These are phyloP conservation scores for Talaromyces borbonicus DNA, from an alignment of 495 filamentous ascomycete species.

Conservation along the genomic window DNA sequence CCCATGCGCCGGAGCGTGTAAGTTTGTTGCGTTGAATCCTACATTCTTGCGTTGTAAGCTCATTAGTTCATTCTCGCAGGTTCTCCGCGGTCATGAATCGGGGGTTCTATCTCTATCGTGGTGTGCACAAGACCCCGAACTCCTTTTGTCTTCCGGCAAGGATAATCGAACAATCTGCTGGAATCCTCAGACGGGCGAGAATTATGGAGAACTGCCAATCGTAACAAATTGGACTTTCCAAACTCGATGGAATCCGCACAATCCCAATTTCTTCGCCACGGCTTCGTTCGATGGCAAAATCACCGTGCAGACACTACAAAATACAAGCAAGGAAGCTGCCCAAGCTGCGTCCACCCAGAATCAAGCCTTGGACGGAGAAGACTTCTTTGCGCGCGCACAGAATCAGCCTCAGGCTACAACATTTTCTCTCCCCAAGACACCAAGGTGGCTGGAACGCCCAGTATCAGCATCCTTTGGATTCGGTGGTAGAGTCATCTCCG, in stretches of 20 bases:
- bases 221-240: slow-evolving; percentile 99
- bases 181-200: slow-evolving; percentile 85
- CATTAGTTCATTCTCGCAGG: slow-evolving; percentile 26
- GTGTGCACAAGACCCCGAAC: slow-evolving; percentile 84
- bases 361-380: slow-evolving; percentile 76
- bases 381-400: slow-evolving; percentile 93
- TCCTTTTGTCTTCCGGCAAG: slow-evolving; percentile 90
- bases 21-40: slow-evolving; percentile 1
- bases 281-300: slow-evolving; percentile 97
- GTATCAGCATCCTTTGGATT: slow-evolving; percentile 89
- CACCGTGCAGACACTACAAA: slow-evolving; percentile 83
- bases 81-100: slow-evolving; percentile 78
- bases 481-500: slow-evolving; percentile 81
- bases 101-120: slow-evolving; percentile 92
- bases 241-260: slow-evolving; percentile 87
- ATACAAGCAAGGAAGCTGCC: slow-evolving; percentile 51
- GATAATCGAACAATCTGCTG: slow-evolving; percentile 93
- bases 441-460: slow-evolving; percentile 83
- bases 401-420: slow-evolving; percentile 79
- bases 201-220: slow-evolving; percentile 86
- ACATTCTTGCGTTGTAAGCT: neutral
- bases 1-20: slow-evolving; percentile 81
- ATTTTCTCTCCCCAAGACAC: slow-evolving; percentile 77
- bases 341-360: slow-evolving; percentile 45
- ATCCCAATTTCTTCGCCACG: slow-evolving; percentile 83